Evolutionary conservation across 768 basidiomycete genomes (phyloP).

Genomic region (Suillus americanus): DNA sequence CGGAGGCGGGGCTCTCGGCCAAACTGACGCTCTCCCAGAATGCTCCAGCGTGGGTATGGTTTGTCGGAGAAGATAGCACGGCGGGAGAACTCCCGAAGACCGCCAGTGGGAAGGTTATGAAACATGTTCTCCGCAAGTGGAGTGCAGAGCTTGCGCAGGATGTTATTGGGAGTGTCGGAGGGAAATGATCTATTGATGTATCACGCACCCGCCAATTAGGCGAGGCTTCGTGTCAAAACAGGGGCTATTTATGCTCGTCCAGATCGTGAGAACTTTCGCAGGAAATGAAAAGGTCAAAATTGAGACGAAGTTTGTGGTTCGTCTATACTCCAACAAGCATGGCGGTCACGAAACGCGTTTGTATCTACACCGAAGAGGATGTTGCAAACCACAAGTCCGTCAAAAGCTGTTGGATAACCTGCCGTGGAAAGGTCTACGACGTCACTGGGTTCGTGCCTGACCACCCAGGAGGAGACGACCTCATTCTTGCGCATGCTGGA

Average conservation of each 20-base stretch:
- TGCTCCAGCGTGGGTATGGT: slow-evolving; percentile 83
- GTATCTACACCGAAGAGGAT: slow-evolving; percentile 76
- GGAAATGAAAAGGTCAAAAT: slow-evolving; percentile 15
- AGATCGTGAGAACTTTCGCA: slow-evolving; percentile 12
- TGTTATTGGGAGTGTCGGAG: slow-evolving; percentile 36
- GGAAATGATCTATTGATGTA: background rate
- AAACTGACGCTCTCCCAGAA: slow-evolving; percentile 45
- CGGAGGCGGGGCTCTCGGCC: background rate
- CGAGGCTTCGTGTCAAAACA: background rate
- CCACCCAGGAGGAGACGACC: slow-evolving; percentile 95
- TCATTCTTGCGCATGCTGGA: slow-evolving; percentile 81
- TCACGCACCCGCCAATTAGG: background rate
- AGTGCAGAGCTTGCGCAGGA: slow-evolving; percentile 51
- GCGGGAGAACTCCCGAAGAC: slow-evolving; percentile 73
- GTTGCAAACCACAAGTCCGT: slow-evolving; percentile 60
- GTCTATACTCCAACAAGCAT: slow-evolving; percentile 35
- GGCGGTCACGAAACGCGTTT: slow-evolving; percentile 59
- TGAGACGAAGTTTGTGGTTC: background rate
- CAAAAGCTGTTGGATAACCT: slow-evolving; percentile 79
- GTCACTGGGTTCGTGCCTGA: slow-evolving; percentile 81
- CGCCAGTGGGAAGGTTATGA: slow-evolving; percentile 85
- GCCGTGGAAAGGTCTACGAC: slow-evolving; percentile 85
- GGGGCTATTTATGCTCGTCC: background rate
- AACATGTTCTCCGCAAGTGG: slow-evolving; percentile 75
- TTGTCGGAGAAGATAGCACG: slow-evolving; percentile 64